Conservation (phyloP, 2,329 filamentous ascomycete genomes). For the Aspergillus eucalypticola region DNA sequence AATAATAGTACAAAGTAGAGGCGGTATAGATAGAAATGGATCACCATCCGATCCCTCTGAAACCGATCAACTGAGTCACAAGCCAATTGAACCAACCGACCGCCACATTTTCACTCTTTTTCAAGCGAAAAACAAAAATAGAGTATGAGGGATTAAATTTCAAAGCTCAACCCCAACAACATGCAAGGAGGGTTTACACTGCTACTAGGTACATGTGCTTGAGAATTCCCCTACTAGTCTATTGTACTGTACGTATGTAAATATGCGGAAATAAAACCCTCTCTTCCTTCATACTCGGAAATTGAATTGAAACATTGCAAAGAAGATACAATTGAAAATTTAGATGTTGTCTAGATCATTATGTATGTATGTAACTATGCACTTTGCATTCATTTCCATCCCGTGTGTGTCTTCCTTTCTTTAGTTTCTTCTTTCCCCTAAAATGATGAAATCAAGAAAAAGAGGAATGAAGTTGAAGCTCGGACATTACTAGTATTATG, state of each 20-base stretch:
- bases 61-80: neutral
- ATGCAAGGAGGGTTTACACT: neutral
- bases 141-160: constrained; percentile 13
- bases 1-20: no score
- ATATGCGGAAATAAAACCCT: no score
- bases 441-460: neutral
- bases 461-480: neutral
- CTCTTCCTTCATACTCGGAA: no score
- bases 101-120: neutral
- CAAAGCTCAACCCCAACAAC: neutral
- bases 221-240: neutral
- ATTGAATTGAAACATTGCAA: no score
- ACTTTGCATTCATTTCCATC: no score
- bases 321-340: no score
- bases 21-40: no score
- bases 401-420: no score
- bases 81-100: neutral
- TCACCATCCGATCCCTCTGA: neutral
- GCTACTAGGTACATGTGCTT: neutral
- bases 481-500: no score
- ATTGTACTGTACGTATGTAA: no score
- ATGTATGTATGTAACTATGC: no score
- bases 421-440: no score
- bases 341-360: neutral
- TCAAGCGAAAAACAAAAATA: neutral